Percentiles rank a stretch among this genome's conserved stretches.
Evolutionary conservation across 2,329 filamentous ascomycete species (phyloP).

Genomic region (Nectriaceae sp.): DNA sequence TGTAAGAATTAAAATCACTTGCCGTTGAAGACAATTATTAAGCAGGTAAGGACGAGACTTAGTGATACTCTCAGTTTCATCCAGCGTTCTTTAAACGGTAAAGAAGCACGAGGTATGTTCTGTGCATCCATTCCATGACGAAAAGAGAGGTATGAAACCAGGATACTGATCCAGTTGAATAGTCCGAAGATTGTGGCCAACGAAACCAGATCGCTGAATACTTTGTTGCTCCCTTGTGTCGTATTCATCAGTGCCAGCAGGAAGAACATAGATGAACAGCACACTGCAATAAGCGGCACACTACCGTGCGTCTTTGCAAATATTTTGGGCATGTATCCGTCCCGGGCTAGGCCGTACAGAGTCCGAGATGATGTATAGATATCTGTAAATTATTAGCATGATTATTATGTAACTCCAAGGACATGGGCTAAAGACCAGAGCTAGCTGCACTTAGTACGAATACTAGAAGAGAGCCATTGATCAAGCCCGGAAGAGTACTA

Average conservation of each 20-base stretch:
- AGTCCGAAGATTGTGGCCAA: constrained; percentile 61
- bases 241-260: constrained; percentile 70
- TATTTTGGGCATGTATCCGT: constrained; percentile 41
- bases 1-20: too few relatives aligned
- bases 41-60: too few relatives aligned
- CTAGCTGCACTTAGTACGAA: constrained; percentile 27
- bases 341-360: constrained; percentile 49
- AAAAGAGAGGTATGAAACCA: constrained; percentile 67
- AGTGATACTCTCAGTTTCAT: too few relatives aligned
- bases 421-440: constrained; percentile 3
- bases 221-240: constrained; percentile 51
- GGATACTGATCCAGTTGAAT: constrained; percentile 65
- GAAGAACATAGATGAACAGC: constrained; percentile 43
- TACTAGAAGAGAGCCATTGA: constrained; percentile 25
- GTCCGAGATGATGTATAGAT: constrained; percentile 49
- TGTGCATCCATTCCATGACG: too few relatives aligned
- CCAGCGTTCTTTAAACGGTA: too few relatives aligned
- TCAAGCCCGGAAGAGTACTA: constrained; percentile 18
- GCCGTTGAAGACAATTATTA: too few relatives aligned
- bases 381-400: background rate
- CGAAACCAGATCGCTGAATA: constrained; percentile 62
- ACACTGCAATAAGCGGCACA: background rate
- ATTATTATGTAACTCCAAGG: background rate
- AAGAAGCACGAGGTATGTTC: too few relatives aligned
- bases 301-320: background rate